Percentiles rank a stretch among this genome's conserved stretches.
Evolutionary conservation across 1,284 basidiomycete genomes (phyloP).

Genomic region (Apiotrichum porosum): DNA sequence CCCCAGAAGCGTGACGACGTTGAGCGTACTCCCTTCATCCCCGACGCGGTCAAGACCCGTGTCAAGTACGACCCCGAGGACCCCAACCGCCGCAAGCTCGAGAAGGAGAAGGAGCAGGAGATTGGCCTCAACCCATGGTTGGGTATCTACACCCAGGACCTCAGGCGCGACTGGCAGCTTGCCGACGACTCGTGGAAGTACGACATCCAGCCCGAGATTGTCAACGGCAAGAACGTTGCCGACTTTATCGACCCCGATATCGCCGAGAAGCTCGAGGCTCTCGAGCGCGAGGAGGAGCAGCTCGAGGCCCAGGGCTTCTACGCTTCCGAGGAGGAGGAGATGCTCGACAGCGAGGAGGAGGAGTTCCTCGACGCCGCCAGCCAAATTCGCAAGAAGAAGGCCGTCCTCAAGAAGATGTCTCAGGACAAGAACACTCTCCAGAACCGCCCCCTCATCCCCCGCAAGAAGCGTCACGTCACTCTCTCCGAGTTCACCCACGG

Average conservation of each 20-base stretch:
- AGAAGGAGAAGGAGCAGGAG: conserved; percentile 68
- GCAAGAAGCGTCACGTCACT: conserved; percentile 81
- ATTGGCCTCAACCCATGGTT: conserved; percentile 68
- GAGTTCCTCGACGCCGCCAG: conserved; percentile 65
- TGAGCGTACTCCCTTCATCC: conserved; percentile 77
- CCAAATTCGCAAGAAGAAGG: conserved; percentile 60
- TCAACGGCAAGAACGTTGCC: conserved; percentile 97
- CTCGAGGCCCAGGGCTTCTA: conserved; percentile 94
- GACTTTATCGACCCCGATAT: conserved; percentile 99
- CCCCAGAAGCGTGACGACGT: conserved; percentile 82
- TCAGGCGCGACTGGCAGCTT: conserved; percentile 79
- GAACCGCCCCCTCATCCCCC: conserved; percentile 76
- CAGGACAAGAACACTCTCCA: conserved; percentile 84
- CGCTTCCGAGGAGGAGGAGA: conserved; percentile 73
- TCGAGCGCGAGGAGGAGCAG: conserved; percentile 94
- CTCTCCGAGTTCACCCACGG: conserved; percentile 75
- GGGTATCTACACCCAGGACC: conserved; percentile 83
- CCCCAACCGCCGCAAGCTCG: conserved; percentile 64
- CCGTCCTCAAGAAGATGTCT: conserved; percentile 65
- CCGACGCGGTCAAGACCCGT: conserved; percentile 65
- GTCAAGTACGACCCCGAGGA: conserved; percentile 85
- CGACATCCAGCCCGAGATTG: conserved; percentile 92
- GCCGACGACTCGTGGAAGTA: conserved; percentile 91
- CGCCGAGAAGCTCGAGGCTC: conserved; percentile 88
- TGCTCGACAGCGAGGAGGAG: conserved; percentile 91